Evolutionary conservation across 345 rosid genomes (phyloP).

Genomic region (Camelina hispida): DNA sequence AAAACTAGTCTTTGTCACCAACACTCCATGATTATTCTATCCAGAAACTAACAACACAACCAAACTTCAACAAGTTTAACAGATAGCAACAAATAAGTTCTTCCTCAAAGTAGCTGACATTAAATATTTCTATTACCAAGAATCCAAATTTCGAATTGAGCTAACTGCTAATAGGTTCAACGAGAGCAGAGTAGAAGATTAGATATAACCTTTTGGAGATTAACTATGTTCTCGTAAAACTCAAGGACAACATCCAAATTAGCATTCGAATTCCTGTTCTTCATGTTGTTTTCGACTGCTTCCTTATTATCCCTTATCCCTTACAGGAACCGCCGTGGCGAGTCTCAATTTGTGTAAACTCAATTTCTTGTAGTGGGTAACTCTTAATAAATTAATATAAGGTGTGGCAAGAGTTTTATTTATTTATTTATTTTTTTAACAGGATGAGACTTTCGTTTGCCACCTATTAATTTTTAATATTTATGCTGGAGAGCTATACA

Average conservation of each 20-base stretch:
- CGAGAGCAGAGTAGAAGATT: slow-evolving; percentile 19
- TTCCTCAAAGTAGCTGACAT: slow-evolving; percentile 25
- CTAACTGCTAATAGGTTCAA: not conserved
- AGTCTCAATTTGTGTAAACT: slow-evolving; percentile 56
- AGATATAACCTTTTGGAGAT: too few relatives aligned
- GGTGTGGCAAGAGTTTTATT: too few relatives aligned
- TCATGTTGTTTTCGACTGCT: slow-evolving; percentile 69
- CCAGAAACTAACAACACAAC: slow-evolving; percentile 11
- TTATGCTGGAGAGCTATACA: too few relatives aligned
- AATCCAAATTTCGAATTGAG: not conserved
- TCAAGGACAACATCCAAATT: slow-evolving; percentile 78
- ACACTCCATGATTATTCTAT: not conserved
- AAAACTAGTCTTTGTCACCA: not conserved
- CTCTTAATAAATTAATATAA: too few relatives aligned
- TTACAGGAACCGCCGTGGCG: slow-evolving; percentile 51
- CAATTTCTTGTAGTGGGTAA: too few relatives aligned
- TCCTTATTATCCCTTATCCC: slow-evolving; percentile 88
- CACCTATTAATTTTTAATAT: too few relatives aligned
- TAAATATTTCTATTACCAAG: not conserved
- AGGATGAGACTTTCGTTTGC: too few relatives aligned
- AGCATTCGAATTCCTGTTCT: slow-evolving; percentile 74
- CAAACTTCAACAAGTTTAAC: not conserved
- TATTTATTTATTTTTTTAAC: too few relatives aligned
- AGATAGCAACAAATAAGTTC: not conserved
- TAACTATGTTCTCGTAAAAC: too few relatives aligned